These are phyloP conservation scores for Aureobasidium subglaciale DNA, from an alignment of 2,329 filamentous ascomycete genomes.

Conservation along the genomic window DNA sequence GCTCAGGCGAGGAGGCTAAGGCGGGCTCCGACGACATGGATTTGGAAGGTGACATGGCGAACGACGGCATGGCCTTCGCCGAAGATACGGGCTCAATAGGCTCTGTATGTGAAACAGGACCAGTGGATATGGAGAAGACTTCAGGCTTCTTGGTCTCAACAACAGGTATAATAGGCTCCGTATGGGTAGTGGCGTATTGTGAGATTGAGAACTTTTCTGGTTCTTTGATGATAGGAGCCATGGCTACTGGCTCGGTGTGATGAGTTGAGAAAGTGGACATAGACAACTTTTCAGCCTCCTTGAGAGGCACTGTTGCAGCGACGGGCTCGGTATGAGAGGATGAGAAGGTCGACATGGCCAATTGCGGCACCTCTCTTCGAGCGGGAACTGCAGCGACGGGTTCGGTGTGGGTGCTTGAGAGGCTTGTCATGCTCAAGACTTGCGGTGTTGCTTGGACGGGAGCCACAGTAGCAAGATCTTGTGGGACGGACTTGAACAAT, in stretches of 20 bases:
- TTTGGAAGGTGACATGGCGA: constrained; percentile 4
- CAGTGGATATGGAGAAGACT: not conserved
- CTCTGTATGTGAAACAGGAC: constrained; percentile 13
- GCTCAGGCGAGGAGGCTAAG: not conserved
- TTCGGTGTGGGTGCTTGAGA: constrained; percentile 27
- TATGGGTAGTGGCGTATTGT: not conserved
- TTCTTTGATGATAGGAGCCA: not conserved
- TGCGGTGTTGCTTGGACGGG: constrained; percentile 4
- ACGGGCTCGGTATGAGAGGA: constrained; percentile 27
- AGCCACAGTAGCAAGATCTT: constrained; percentile 25
- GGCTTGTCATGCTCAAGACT: constrained; percentile 20
- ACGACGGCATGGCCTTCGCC: not conserved
- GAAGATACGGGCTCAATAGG: not conserved
- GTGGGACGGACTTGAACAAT: constrained; percentile 37
- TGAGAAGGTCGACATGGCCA: constrained; percentile 24
- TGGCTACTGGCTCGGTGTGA: constrained; percentile 14
- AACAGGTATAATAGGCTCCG: not conserved
- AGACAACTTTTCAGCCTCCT: not conserved
- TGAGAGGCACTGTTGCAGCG: not conserved
- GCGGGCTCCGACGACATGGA: not conserved
- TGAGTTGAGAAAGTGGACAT: constrained; percentile 7
- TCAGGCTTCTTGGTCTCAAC: not conserved
- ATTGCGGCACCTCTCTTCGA: not conserved
- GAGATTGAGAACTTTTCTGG: constrained; percentile 1
- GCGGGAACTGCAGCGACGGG: constrained; percentile 18